A percentile compares a stretch with the other conserved stretches of the same genome.
Evolutionary conservation across 768 basidiomycete genomes (phyloP).

Genomic region (Pleurotus citrinopileatus): DNA sequence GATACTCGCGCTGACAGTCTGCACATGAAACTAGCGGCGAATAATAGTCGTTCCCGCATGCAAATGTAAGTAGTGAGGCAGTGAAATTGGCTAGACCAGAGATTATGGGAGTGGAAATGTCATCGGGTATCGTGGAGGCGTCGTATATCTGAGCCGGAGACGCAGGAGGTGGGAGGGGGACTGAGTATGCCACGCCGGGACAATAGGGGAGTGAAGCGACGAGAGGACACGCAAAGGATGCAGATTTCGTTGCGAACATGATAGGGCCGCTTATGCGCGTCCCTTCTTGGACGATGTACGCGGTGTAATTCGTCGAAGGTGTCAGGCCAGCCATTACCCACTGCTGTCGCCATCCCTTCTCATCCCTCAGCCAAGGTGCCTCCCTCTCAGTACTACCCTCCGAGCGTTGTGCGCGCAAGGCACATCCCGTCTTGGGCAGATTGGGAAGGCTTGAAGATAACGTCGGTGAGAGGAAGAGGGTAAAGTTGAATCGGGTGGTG

Average conservation of each 20-base stretch:
- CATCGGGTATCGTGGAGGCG: slow-evolving; percentile 44
- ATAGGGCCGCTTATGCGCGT: slow-evolving; percentile 65
- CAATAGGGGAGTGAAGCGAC: slow-evolving; percentile 74
- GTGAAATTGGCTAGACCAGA: slow-evolving; percentile 73
- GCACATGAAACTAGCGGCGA: slow-evolving; percentile 75
- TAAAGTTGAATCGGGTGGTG: slow-evolving; percentile 43
- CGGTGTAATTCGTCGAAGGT: slow-evolving; percentile 76
- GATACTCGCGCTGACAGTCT: slow-evolving; percentile 72
- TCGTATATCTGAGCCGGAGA: slow-evolving; percentile 42
- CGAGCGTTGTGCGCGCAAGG: slow-evolving; percentile 39
- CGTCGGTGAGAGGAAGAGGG: slow-evolving; percentile 55
- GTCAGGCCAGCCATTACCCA: slow-evolving; percentile 61
- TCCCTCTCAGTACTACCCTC: slow-evolving; percentile 39
- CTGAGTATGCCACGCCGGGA: slow-evolving; percentile 64
- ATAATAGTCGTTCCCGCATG: slow-evolving; percentile 80
- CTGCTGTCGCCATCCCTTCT: slow-evolving; percentile 62
- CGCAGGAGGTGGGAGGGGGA: slow-evolving; percentile 59
- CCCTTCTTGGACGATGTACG: slow-evolving; percentile 56
- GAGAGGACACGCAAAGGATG: slow-evolving; percentile 66
- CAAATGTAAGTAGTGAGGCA: slow-evolving; percentile 62
- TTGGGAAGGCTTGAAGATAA: slow-evolving; percentile 33
- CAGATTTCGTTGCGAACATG: slow-evolving; percentile 79
- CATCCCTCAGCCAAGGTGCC: slow-evolving; percentile 55
- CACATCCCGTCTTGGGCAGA: slow-evolving; percentile 58
- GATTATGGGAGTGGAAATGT: slow-evolving; percentile 49